Evolutionary conservation across 352 stramenopile genomes (phyloP).

Genomic region (Thalassiosira hispida): DNA sequence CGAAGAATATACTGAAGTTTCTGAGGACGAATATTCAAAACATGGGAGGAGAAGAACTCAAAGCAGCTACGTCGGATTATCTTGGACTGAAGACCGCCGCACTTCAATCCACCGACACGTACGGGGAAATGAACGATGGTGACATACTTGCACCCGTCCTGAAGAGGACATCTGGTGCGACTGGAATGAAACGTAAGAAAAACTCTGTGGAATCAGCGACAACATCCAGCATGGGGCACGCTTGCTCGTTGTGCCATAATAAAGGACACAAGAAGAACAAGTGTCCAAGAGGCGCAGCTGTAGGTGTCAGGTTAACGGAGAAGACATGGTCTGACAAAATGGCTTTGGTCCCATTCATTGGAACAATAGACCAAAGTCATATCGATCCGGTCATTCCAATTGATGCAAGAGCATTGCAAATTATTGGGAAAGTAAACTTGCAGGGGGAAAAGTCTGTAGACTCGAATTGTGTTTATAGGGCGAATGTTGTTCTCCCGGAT

Average conservation of each 20-base stretch:
- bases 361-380: background rate
- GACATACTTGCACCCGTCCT: background rate
- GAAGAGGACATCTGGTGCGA: background rate
- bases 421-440: background rate
- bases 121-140: background rate
- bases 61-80: background rate
- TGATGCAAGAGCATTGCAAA: background rate
- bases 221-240: background rate
- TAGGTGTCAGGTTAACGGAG: background rate
- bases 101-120: background rate
- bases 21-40: background rate
- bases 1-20: background rate
- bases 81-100: background rate
- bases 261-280: background rate
- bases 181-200: background rate
- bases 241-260: background rate
- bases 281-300: background rate
- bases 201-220: background rate
- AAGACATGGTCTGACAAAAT: background rate
- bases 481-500: too few species aligned
- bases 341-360: background rate
- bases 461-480: too few species aligned
- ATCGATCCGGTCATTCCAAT: background rate
- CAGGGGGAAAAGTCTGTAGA: too few species aligned
- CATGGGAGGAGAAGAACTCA: background rate